Evolutionary conservation across 805 yeast species (phyloP).

Genomic region (Ogataea dorogensis): DNA sequence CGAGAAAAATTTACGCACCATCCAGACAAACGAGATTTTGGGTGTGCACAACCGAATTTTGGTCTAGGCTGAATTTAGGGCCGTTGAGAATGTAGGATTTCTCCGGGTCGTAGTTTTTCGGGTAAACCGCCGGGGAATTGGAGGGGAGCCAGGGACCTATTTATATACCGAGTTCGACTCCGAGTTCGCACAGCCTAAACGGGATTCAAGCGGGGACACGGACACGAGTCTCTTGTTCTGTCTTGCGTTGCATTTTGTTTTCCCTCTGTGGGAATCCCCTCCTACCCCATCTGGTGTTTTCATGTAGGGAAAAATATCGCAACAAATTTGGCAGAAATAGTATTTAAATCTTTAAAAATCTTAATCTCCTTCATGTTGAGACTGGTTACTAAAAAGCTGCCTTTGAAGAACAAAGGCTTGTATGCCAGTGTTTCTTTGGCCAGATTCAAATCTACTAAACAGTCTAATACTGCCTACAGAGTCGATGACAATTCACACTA

Average conservation of each 20-base stretch:
- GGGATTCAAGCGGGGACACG: too few species aligned
- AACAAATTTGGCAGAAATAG: background rate
- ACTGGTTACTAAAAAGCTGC: conserved; percentile 1
- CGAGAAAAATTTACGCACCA: too few species aligned
- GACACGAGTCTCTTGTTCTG: too few species aligned
- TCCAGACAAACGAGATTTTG: background rate
- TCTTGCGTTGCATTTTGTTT: background rate
- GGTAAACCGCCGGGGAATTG: conserved; percentile 1
- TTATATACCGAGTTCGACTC: too few species aligned
- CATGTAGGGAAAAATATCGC: conserved; percentile 4
- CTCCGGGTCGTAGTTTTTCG: background rate
- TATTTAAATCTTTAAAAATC: conserved; percentile 2
- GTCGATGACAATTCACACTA: conserved; percentile 32
- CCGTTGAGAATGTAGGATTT: too few species aligned
- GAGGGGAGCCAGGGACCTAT: background rate
- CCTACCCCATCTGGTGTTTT: conserved; percentile 5
- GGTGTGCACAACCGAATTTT: background rate
- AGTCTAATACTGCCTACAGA: conserved; percentile 19
- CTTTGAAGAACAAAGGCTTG: background rate
- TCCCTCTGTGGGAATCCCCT: too few species aligned
- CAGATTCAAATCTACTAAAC: conserved; percentile 3
- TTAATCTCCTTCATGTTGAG: conserved; percentile 6
- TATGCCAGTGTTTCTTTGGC: too few species aligned
- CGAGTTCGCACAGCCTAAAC: too few species aligned
- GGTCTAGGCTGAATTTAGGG: background rate